Evolutionary conservation across 2,329 filamentous ascomycete genomes (phyloP), one percentile per base, ranked within the genome.

Genomic region (Clarireedia paspali): DNA sequence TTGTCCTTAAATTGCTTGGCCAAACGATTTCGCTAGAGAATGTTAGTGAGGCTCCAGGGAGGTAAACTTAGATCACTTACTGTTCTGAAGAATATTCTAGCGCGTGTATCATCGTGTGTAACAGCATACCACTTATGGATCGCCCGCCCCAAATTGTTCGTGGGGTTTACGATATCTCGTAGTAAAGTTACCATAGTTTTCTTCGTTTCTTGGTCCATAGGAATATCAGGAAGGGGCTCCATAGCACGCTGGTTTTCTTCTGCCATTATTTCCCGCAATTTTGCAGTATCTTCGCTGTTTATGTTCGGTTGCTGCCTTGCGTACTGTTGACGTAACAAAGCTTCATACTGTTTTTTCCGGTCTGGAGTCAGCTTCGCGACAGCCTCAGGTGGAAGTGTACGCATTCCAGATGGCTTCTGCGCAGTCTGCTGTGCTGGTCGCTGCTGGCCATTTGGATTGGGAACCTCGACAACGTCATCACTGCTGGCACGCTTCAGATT

Each of bases 1-100:
- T 78, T 74, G 34, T 74, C 74, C 56, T 67, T 64, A 58, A 81
- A 84, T 62, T 85, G 82, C 46, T 73, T 74, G 0, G 74, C 62
- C 34, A 84, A 70, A 10, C 78, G 78, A 27, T 74, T 68, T 57
- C 80, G 78, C 80, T 84, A 63, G 7, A 42, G 36, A 3, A 57
- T 40, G 65, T 77, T 67, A 77, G 72, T 40, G 7, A 23, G 12
- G 4, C n/a, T 59, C 58, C 27, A 27, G 7, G n/a, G 7, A 12
- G 27, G 2, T 6, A 12, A 15, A 38, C 4, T 27, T n/a, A 6
- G 48, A n/a, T 23, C 5, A 68, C 67, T 66, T 66, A 70, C 68
- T 40, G 63, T 57, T n/a, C 64, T 63, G 54, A 64, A 68, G 46
- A 70, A 70, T 24, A 42, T 36, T 55, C 62, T 64, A 17, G 63